A percentile compares a stretch with the other conserved stretches of the same genome.
phyloP scores from a whole-genome alignment of 768 basidiomycete genomes.

The Daedalea quercina region DNA sequence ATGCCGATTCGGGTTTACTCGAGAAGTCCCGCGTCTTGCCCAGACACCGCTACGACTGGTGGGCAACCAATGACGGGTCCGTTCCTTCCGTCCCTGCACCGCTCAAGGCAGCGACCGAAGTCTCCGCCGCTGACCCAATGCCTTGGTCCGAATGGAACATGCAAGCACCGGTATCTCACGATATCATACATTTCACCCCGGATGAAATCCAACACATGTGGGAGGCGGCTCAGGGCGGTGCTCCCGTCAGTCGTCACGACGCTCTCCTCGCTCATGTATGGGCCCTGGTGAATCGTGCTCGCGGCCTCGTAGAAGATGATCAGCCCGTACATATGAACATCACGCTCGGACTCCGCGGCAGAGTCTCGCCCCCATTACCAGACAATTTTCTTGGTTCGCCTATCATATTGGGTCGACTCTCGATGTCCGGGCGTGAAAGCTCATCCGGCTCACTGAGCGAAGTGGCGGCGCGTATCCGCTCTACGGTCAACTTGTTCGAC shows the following conservation, averaged over 20 bases:
- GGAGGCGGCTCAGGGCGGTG: constrained; percentile 17
- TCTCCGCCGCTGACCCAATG: not conserved
- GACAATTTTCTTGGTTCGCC: constrained; percentile 28
- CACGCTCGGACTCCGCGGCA: constrained; percentile 21
- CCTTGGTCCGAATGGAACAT: constrained; percentile 9
- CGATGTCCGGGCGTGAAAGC: constrained; percentile 6
- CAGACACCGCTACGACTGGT: constrained; percentile 9
- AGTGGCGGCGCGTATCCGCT: constrained; percentile 24
- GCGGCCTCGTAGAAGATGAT: constrained; percentile 14
- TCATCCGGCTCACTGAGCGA: constrained; percentile 8
- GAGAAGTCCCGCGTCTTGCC: constrained; percentile 7
- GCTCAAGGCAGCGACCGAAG: constrained; percentile 3
- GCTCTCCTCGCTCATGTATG: constrained; percentile 32
- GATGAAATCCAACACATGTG: constrained; percentile 27
- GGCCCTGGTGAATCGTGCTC: constrained; percentile 27
- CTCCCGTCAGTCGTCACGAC: constrained; percentile 27
- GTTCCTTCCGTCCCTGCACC: not conserved
- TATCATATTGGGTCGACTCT: constrained; percentile 22
- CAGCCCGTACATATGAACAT: constrained; percentile 22
- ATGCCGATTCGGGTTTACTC: constrained; percentile 19
- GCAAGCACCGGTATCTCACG: constrained; percentile 5
- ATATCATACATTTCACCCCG: constrained; percentile 10
- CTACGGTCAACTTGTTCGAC: constrained; percentile 20
- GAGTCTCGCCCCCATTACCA: constrained; percentile 17
- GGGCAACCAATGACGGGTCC: not conserved